Evolutionary conservation across 1,139 yeast species (phyloP), one percentile per base, ranked within the genome.

Genomic region (Candida mesenterica): DNA sequence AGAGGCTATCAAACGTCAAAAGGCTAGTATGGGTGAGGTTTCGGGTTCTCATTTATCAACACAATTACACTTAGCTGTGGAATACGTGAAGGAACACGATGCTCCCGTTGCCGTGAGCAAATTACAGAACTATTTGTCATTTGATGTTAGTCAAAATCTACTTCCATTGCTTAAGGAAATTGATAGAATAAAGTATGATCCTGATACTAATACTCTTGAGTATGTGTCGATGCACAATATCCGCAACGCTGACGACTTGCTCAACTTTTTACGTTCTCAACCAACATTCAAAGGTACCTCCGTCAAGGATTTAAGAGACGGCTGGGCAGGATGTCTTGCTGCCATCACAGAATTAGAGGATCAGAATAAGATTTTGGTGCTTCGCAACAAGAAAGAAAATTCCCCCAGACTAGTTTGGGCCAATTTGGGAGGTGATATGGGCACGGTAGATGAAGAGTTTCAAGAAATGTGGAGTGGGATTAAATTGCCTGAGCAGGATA

Each of bases 391-490:
- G 53, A 92, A 94, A 68, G 98, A 92, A 51, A 88, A 86, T 54
- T 72, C 89, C 1, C 96, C 98, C 9, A 68, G 96, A 44, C 76
- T 83, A 41, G 87, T 92, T 10, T 94, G 98, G 98, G 82, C 94
- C 12, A 92, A 92, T 52, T 70, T 66, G 36, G 82, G 94, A 19
- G 88, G 90, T 5, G 78, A 81, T 33, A 65, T 89, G 40, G 87
- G 85, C 24, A 70, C 76, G 6, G 73, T 88, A 26, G 96, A 87
- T 50, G 82, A 79, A n/a, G 96, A 88, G 49, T 92, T 88, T 55
- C 80, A 81, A 34, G 72, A 70, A 28, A 75, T 85, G 73, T 94
- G 98, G 98, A 72, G 75, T 38, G 65, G 66, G 27, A 82, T 88
- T 10, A 81, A 79, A 52, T 72, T 92, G 22, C 98, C 98, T 3